Conservation (phyloP, 768 basidiomycete species). For the Suillus luteus region DNA sequence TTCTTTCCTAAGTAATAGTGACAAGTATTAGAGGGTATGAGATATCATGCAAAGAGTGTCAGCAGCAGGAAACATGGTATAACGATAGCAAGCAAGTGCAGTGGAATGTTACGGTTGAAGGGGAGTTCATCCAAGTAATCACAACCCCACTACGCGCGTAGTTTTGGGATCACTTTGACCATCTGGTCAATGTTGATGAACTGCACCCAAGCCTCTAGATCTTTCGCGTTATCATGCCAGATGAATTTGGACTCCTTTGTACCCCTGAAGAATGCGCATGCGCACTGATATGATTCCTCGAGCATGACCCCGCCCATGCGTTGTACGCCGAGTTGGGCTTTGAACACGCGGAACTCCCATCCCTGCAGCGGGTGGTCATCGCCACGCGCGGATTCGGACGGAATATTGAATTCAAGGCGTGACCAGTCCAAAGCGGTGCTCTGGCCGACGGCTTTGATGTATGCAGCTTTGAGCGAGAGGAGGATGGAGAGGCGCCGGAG, state of each 20-base stretch:
- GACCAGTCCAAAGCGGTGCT: constrained; percentile 79
- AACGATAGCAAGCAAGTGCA: constrained; percentile 12
- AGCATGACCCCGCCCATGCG: constrained; percentile 51
- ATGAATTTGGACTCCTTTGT: constrained; percentile 66
- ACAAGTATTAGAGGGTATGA: constrained; percentile 18
- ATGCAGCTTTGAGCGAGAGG: constrained; percentile 78
- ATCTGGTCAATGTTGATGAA: constrained; percentile 84
- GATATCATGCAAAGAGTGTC: constrained; percentile 12
- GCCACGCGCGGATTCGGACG: constrained; percentile 58
- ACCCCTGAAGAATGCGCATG: constrained; percentile 75
- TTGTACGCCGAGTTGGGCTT: constrained; percentile 68
- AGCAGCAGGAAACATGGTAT: constrained; percentile 10
- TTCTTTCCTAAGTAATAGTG: constrained; percentile 3
- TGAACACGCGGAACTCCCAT: constrained; percentile 88
- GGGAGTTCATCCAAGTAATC: constrained; percentile 7
- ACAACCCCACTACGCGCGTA: constrained; percentile 50
- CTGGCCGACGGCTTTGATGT: constrained; percentile 84
- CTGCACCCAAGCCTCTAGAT: constrained; percentile 80
- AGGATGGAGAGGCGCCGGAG: constrained; percentile 77
- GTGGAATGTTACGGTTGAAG: constrained; percentile 6
- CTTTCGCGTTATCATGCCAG: constrained; percentile 66
- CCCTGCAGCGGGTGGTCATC: constrained; percentile 72
- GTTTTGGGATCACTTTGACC: constrained; percentile 75
- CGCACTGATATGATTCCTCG: constrained; percentile 75
- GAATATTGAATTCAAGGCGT: constrained; percentile 79